These are phyloP conservation scores for Fusarium mangiferae DNA, from an alignment of 2,329 filamentous ascomycete genomes.

Conservation along the genomic window DNA sequence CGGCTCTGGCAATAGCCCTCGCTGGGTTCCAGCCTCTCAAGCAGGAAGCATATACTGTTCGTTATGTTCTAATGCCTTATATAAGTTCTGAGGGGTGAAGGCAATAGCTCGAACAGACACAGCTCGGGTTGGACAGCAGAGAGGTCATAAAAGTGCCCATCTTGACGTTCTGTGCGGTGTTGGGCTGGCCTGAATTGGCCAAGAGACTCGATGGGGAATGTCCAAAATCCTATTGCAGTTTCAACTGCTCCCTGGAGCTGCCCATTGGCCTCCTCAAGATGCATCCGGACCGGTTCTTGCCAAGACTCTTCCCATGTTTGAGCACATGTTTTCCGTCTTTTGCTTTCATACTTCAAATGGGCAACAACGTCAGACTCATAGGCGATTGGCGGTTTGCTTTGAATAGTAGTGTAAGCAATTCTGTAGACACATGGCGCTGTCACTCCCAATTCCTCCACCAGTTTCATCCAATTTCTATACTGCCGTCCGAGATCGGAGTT, in stretches of 20 bases:
- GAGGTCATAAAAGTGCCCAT: accelerated
- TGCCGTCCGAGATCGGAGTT: too few species aligned
- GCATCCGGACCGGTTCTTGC: neutral
- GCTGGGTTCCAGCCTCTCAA: neutral
- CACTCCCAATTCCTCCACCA: neutral
- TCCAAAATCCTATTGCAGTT: neutral
- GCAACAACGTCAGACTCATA: neutral
- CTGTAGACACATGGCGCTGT: neutral
- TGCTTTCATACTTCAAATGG: accelerated
- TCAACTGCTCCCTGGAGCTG: neutral
- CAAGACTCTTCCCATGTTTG: neutral
- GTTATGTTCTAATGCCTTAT: neutral
- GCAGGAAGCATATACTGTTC: neutral
- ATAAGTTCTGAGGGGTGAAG: neutral
- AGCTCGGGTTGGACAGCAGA: neutral
- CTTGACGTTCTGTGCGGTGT: accelerated
- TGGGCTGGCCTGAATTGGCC: neutral
- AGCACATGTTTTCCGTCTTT: too few species aligned
- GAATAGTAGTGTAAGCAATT: neutral
- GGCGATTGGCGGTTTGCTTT: accelerated
- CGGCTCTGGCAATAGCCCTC: neutral
- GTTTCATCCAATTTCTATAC: neutral
- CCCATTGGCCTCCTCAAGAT: neutral
- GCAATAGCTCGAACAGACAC: neutral
- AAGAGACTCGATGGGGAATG: neutral